Base-by-base conservation (phyloP, 129 eudicot species). In the Gnaphalium uliginosum region DNA sequence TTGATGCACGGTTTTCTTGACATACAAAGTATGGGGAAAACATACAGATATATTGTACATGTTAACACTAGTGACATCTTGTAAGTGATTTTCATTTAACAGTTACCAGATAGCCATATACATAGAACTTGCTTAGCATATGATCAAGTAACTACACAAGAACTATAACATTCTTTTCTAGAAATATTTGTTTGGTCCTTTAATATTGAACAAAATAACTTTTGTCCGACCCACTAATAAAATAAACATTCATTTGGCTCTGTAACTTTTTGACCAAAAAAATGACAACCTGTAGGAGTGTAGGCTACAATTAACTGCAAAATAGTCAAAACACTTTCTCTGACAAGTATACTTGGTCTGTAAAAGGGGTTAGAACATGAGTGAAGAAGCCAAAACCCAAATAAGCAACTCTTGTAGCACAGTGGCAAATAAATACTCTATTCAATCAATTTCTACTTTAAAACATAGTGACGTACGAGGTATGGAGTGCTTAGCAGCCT, bases 401-500 rank as follows among this genome's bases (percentile, higher is more conserved):
- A 29, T 18, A 63, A 46, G n/a, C 30, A 43, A 13, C 32, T 48
- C 41, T 46, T 33, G 57, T 66, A 68, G 29, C 70, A 33, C 41
- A 50, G 80, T 50, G 72, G 72, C 33, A 58, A 65, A 39, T 35
- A 39, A 33, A 39, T 39, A 69, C 26, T 18, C 9, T 29, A 60
- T 70, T 64, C 62, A 64, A 70, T 43, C 4, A 62, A 13, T 13
- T 23, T 61, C 17, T 71, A 15, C 18, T 50, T 53, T 63, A 53
- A 39, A 65, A 41, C 8, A 64, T 50, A 53, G 74, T 8, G 39
- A 80, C 96, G 53, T 87, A 94, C 98, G 72, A 63, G 85, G 69
- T 46, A 76, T 74, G 41, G 90, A 88, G 79, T 91, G 83, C 79
- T 77, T 54, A 69, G 75, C 61, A 77, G 99, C 93, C 76, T 89